Evolutionary conservation across 1,139 yeast species (phyloP).

Genomic region (Hansenula anomala): DNA sequence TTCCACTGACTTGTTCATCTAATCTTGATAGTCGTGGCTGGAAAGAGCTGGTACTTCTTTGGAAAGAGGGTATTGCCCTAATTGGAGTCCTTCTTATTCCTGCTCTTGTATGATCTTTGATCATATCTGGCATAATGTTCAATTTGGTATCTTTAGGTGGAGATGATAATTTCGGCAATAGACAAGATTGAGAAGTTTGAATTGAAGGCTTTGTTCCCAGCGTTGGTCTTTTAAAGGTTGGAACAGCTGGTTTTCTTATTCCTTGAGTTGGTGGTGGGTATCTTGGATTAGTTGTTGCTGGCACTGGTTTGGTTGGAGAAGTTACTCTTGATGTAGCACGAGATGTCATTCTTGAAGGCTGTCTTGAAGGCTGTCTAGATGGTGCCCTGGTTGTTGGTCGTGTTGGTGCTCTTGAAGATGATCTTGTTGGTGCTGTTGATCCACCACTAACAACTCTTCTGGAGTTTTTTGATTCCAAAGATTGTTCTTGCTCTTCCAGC

Average conservation of each 20-base stretch:
- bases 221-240: slow-evolving; percentile 9
- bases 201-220: slow-evolving; percentile 10
- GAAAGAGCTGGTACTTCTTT: slow-evolving; percentile 6
- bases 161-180: slow-evolving; percentile 10
- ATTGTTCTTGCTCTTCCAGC: slow-evolving; percentile 33
- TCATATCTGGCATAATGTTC: slow-evolving; percentile 10
- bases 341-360: slow-evolving; percentile 8
- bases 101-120: slow-evolving; percentile 6
- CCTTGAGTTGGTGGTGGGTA: slow-evolving; percentile 8
- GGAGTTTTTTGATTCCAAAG: neutral
- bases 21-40: slow-evolving; percentile 18
- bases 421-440: slow-evolving; percentile 13
- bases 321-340: slow-evolving; percentile 1
- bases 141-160: slow-evolving; percentile 10
- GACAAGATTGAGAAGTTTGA: slow-evolving; percentile 10
- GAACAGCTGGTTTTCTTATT: slow-evolving; percentile 15
- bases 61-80: slow-evolving; percentile 8
- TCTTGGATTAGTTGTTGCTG: slow-evolving; percentile 7
- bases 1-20: slow-evolving; percentile 13
- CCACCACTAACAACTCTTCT: slow-evolving; percentile 7
- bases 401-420: slow-evolving; percentile 12
- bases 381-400: slow-evolving; percentile 13
- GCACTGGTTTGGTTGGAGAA: neutral
- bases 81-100: slow-evolving; percentile 9
- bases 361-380: slow-evolving; percentile 11